Conservation (phyloP, 106 monocot genomes). For the Amphibolis antarctica region DNA sequence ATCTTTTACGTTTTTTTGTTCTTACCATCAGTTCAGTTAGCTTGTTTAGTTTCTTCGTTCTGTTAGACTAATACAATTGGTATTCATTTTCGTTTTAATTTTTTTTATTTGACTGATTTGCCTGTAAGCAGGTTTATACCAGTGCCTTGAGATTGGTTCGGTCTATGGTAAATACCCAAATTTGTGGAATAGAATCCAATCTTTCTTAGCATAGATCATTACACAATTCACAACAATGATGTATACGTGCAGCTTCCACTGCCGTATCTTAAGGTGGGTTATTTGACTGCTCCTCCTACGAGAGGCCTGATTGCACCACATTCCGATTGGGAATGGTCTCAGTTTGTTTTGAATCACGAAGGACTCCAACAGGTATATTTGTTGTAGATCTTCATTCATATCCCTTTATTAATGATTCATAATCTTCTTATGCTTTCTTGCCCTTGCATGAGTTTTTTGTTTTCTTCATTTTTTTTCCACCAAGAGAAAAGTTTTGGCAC, state of each 20-base stretch:
- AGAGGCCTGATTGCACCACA: conserved; percentile 68
- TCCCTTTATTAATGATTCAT: neutral
- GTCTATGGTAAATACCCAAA: conserved; percentile 54
- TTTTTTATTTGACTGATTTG: conserved; percentile 6
- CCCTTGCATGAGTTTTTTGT: neutral
- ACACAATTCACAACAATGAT: neutral
- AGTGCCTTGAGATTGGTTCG: conserved; percentile 91
- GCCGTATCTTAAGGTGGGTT: conserved; percentile 84
- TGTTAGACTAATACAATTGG: too few relatives aligned
- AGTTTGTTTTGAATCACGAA: conserved; percentile 85
- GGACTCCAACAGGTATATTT: conserved; percentile 65
- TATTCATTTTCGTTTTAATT: neutral
- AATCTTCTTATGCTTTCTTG: neutral
- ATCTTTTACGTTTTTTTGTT: neutral
- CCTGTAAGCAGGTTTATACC: conserved; percentile 64
- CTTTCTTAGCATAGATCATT: neutral
- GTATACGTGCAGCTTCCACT: conserved; percentile 59
- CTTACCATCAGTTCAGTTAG: too few relatives aligned
- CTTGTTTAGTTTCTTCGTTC: too few relatives aligned
- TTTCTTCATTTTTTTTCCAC: too few relatives aligned
- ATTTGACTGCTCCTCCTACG: conserved; percentile 68
- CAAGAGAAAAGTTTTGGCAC: neutral
- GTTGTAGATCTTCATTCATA: neutral
- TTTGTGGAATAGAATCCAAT: neutral
- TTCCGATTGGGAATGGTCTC: conserved; percentile 75